Percentiles rank a stretch among this genome's conserved stretches.
Evolutionary conservation across 495 filamentous ascomycete genomes (phyloP).

Genomic region (Penicillium manginii): DNA sequence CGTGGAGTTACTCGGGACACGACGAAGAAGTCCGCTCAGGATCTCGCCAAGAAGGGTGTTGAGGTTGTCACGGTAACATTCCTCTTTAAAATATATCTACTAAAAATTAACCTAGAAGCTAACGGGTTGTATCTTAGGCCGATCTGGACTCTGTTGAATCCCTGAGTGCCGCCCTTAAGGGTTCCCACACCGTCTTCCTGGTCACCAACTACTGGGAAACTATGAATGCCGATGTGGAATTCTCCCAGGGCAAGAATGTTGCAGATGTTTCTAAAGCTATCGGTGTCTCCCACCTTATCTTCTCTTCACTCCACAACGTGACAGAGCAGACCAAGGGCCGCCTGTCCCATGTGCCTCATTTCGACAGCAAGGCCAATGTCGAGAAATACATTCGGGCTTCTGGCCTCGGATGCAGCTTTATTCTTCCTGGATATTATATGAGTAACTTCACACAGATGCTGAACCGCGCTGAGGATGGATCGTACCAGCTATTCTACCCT

Average conservation of each 20-base stretch:
- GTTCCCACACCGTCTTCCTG: slow-evolving; percentile 38
- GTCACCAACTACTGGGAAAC: slow-evolving; percentile 35
- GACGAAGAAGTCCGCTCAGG: slow-evolving; percentile 28
- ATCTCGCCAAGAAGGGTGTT: slow-evolving; percentile 23
- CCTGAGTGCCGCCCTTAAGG: slow-evolving; percentile 40
- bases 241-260: slow-evolving; percentile 58
- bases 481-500: slow-evolving; percentile 20
- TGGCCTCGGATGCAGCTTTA: slow-evolving; percentile 56
- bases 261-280: slow-evolving; percentile 48
- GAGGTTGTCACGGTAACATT: slow-evolving; percentile 27
- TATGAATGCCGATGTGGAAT: slow-evolving; percentile 34
- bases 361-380: slow-evolving; percentile 43
- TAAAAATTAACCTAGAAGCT: too few relatives aligned
- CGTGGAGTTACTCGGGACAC: slow-evolving; percentile 37
- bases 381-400: slow-evolving; percentile 44
- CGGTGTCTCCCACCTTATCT: slow-evolving; percentile 30
- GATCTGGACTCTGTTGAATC: slow-evolving; percentile 55
- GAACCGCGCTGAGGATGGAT: slow-evolving; percentile 22
- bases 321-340: slow-evolving; percentile 21
- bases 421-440: slow-evolving; percentile 65
- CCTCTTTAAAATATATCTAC: not conserved
- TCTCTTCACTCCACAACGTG: slow-evolving; percentile 28
- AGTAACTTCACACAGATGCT: slow-evolving; percentile 41
- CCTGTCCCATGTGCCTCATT: slow-evolving; percentile 26
- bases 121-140: slow-evolving; percentile 27